These are phyloP conservation scores for Aspergillus fructus DNA, from an alignment of 2,329 filamentous ascomycete genomes.

Conservation along the genomic window DNA sequence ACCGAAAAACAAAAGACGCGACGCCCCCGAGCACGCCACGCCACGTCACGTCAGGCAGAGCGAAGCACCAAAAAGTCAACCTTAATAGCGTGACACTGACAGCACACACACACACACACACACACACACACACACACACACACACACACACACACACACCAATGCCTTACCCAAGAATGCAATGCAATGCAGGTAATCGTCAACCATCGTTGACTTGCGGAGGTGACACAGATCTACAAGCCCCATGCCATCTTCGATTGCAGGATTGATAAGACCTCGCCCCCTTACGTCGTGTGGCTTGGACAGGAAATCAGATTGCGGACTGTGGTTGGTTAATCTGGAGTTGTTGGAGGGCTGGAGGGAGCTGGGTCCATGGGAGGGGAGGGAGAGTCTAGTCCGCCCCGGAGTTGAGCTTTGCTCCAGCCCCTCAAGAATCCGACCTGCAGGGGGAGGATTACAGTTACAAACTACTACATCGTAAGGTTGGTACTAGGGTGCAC, in stretches of 20 bases:
- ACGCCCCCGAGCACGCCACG: not conserved
- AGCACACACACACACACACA: no score
- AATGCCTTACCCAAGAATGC: no score
- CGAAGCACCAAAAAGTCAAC: not conserved
- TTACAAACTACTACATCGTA: no score
- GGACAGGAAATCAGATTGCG: not conserved
- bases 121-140: no score
- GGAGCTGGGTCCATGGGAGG: not conserved
- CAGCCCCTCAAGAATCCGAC: no score
- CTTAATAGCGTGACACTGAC: not conserved
- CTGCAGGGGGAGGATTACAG: no score
- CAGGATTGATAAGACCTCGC: not conserved
- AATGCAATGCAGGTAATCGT: not conserved
- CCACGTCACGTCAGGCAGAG: not conserved
- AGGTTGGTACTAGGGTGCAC: no score
- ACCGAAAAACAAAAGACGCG: no score
- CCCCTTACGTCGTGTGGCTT: not conserved
- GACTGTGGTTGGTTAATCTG: not conserved
- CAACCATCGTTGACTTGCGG: no score
- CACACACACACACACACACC: no score
- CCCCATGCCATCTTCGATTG: not conserved
- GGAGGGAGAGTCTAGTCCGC: no score
- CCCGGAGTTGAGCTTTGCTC: no score
- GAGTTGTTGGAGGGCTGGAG: not conserved
- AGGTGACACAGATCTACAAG: constrained; percentile 1